Conservation (phyloP, 257 asterid species). For the Gentiana straminea region DNA sequence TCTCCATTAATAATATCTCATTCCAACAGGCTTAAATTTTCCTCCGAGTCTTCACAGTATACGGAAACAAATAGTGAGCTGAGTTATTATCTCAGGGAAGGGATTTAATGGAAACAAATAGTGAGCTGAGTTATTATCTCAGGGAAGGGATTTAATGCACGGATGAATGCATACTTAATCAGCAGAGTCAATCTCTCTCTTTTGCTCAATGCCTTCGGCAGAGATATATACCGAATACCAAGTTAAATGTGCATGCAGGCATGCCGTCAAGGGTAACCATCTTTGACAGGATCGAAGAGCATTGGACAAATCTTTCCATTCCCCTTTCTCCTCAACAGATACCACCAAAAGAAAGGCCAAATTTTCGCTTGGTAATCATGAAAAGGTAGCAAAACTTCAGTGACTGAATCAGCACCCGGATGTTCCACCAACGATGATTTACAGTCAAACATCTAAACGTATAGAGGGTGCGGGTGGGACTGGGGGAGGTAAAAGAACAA, state of each 20-base stretch:
- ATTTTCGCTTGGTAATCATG: slow-evolving; percentile 55
- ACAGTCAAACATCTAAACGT: not conserved
- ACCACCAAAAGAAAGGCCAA: slow-evolving; percentile 48
- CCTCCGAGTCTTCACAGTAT: slow-evolving; percentile 63
- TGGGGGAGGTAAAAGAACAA: not conserved
- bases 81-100: slow-evolving; percentile 73
- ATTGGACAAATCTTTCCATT: slow-evolving; percentile 41
- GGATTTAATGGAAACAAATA: slow-evolving; percentile 57
- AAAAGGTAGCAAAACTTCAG: slow-evolving; percentile 59
- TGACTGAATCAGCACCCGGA: slow-evolving; percentile 41
- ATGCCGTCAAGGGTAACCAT: slow-evolving; percentile 44
- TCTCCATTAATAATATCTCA: too few species aligned
- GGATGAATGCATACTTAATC: slow-evolving; percentile 62
- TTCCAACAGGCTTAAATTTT: too few species aligned
- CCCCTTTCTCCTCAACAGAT: slow-evolving; percentile 59
- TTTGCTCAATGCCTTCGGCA: slow-evolving; percentile 63
- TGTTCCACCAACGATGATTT: slow-evolving; percentile 33
- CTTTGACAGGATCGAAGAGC: slow-evolving; percentile 38
- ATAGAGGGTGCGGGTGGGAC: too few species aligned
- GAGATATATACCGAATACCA: slow-evolving; percentile 67
- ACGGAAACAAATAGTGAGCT: slow-evolving; percentile 81
- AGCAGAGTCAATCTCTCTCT: slow-evolving; percentile 67
- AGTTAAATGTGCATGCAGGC: slow-evolving; percentile 59
- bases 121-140: slow-evolving; percentile 91
- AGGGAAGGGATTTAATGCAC: slow-evolving; percentile 67